phyloP scores from a whole-genome alignment of 495 filamentous ascomycete species.

The Durotheca rogersii region DNA sequence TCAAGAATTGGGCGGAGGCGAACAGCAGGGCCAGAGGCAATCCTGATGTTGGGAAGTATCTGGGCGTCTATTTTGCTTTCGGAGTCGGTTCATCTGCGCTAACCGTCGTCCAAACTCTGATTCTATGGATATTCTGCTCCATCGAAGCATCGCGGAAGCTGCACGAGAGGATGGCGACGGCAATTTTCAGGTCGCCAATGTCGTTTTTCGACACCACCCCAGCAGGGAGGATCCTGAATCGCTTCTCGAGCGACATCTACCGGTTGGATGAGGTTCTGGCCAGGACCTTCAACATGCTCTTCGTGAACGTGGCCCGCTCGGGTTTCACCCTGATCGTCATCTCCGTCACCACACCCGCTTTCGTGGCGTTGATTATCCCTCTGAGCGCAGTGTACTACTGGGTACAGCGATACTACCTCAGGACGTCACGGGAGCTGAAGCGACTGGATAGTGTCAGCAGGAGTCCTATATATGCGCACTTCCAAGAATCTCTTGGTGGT shows the following conservation, averaged over 20 bases:
- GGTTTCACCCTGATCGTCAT: constrained; percentile 87
- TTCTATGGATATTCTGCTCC: constrained; percentile 98
- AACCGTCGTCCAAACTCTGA: constrained; percentile 88
- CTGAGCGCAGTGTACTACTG: constrained; percentile 80
- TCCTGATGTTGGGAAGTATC: constrained; percentile 77
- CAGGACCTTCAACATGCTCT: constrained; percentile 89
- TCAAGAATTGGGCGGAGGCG: constrained; percentile 85
- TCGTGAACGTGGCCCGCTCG: constrained; percentile 82
- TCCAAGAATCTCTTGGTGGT: constrained; percentile 94
- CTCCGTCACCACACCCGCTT: constrained; percentile 74
- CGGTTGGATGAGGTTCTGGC: constrained; percentile 93
- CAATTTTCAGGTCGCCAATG: constrained; percentile 98
- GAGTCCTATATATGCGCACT: constrained; percentile 96
- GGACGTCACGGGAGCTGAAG: constrained; percentile 94
- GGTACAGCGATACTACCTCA: constrained; percentile 96
- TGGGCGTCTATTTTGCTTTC: constrained; percentile 92
- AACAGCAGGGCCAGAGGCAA: constrained; percentile 70
- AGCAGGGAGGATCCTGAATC: constrained; percentile 93
- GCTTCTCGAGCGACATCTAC: constrained; percentile 97
- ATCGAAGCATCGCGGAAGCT: constrained; percentile 97
- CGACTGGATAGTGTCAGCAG: constrained; percentile 91
- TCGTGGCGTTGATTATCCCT: constrained; percentile 77
- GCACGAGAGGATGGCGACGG: constrained; percentile 96
- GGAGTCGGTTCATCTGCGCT: constrained; percentile 84
- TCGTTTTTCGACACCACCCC: constrained; percentile 98